A percentile compares a stretch with the other conserved stretches of the same genome.
These are phyloP conservation scores for Pseudocercospora crystallina DNA, from an alignment of 2,329 filamentous ascomycete genomes.

Conservation along the genomic window DNA sequence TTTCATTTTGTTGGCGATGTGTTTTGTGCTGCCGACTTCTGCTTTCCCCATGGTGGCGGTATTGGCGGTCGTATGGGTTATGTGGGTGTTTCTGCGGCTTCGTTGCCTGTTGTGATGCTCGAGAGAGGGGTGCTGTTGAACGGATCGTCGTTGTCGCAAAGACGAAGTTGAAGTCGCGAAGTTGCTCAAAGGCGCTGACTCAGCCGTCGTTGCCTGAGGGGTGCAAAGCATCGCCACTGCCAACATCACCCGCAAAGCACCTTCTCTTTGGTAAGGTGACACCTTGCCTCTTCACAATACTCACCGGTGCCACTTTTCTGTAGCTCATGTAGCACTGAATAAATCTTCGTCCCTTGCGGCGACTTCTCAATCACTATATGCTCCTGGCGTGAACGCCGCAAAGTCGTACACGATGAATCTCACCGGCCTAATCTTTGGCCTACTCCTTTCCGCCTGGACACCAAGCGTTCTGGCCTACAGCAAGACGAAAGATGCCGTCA, in stretches of 20 bases:
- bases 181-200: too few species aligned
- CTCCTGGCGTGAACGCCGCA: too few species aligned
- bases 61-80: not conserved
- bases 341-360: too few species aligned
- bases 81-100: constrained; percentile 1
- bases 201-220: too few species aligned
- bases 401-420: constrained; percentile 9
- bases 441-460: constrained; percentile 12
- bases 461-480: constrained; percentile 12
- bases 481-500: constrained; percentile 41
- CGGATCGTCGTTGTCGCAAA: not conserved
- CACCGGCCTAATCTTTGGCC: constrained; percentile 7
- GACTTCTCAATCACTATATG: too few species aligned
- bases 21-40: constrained; percentile 88
- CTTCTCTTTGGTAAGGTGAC: too few species aligned
- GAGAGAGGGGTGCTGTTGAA: not conserved
- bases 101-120: constrained; percentile 6
- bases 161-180: not conserved
- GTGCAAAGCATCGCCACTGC: too few species aligned
- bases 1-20: constrained; percentile 88
- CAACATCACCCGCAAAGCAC: too few species aligned
- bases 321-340: too few species aligned
- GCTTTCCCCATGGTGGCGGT: constrained; percentile 75
- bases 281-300: too few species aligned
- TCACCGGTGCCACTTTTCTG: too few species aligned